Percentiles rank a stretch among this genome's conserved stretches.
Conservation (phyloP, 139 green algal species). For the Edaphochlamys debaryana region DNA sequence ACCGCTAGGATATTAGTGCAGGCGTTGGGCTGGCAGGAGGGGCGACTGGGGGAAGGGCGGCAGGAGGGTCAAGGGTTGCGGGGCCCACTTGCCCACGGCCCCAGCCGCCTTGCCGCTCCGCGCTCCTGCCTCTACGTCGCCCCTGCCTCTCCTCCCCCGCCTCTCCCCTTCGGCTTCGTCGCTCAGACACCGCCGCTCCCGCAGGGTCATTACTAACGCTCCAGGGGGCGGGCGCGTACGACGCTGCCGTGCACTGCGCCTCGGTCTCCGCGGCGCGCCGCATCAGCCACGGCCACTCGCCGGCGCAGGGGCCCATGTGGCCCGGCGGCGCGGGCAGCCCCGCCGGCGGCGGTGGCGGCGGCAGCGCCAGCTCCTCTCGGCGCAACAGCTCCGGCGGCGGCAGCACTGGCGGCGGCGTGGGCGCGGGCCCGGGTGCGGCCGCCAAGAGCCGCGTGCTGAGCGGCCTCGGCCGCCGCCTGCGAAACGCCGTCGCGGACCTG, state of each 20-base stretch:
- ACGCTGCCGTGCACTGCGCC: constrained; percentile 91
- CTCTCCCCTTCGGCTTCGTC: too few species aligned
- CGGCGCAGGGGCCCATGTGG: constrained; percentile 28
- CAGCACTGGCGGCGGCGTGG: not conserved
- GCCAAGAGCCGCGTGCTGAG: not conserved
- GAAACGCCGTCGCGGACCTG: constrained; percentile 3
- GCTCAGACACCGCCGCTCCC: not conserved
- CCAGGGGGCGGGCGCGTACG: constrained; percentile 86
- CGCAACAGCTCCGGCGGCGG: not conserved
- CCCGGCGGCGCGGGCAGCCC: not conserved
- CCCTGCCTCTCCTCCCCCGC: too few species aligned
- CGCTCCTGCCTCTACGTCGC: too few species aligned
- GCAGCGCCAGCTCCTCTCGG: too few species aligned
- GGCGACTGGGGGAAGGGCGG: too few species aligned
- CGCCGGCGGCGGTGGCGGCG: not conserved
- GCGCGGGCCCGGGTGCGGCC: not conserved
- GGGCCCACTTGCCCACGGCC: too few species aligned
- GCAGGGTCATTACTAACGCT: constrained; percentile 83
- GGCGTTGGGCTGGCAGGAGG: too few species aligned
- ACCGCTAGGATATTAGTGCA: too few species aligned
- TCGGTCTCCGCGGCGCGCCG: constrained; percentile 85
- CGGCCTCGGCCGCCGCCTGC: constrained; percentile 8
- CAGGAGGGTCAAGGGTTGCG: too few species aligned
- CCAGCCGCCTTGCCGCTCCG: too few species aligned
- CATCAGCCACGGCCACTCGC: constrained; percentile 14